These are phyloP conservation scores for Zygoascus flipseniorum DNA, from an alignment of 805 yeast species.

Conservation along the genomic window DNA sequence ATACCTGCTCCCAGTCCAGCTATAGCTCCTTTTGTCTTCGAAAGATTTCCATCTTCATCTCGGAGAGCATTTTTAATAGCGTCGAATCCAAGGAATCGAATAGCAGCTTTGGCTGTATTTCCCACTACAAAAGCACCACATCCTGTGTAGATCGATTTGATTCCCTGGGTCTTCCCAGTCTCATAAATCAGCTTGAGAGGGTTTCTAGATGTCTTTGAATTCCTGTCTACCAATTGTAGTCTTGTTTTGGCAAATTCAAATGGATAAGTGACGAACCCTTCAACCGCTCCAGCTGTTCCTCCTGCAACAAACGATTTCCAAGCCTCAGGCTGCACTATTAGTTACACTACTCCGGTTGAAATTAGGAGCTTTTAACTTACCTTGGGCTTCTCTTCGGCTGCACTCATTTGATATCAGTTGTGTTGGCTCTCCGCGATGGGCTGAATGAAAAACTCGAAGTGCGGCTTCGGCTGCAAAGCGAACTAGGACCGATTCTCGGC, in stretches of 20 bases:
- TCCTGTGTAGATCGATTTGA: constrained; percentile 76
- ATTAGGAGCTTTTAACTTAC: not conserved
- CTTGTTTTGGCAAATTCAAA: constrained; percentile 96
- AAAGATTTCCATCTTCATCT: constrained; percentile 78
- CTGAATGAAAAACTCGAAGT: too few species aligned
- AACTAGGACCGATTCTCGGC: too few species aligned
- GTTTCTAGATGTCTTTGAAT: constrained; percentile 52
- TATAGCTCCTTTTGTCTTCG: constrained; percentile 83
- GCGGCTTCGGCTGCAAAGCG: too few species aligned
- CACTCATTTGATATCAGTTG: not conserved
- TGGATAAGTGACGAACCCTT: constrained; percentile 87
- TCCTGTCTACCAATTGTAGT: constrained; percentile 51
- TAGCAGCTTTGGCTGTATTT: constrained; percentile 93
- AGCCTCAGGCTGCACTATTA: constrained; percentile 17
- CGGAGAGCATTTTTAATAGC: constrained; percentile 66
- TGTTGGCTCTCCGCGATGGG: too few species aligned
- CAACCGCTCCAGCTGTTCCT: constrained; percentile 43
- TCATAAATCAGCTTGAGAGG: constrained; percentile 75
- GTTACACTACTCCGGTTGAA: not conserved
- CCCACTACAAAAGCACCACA: constrained; percentile 96
- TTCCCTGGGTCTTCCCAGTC: constrained; percentile 71
- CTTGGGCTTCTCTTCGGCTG: not conserved
- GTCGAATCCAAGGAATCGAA: constrained; percentile 88
- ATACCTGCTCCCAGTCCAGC: constrained; percentile 99
- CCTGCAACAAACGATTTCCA: constrained; percentile 37